Evolutionary conservation across 306 rosid species (phyloP), one percentile per base, ranked within the genome.

Genomic region (Begonia masoniana): DNA sequence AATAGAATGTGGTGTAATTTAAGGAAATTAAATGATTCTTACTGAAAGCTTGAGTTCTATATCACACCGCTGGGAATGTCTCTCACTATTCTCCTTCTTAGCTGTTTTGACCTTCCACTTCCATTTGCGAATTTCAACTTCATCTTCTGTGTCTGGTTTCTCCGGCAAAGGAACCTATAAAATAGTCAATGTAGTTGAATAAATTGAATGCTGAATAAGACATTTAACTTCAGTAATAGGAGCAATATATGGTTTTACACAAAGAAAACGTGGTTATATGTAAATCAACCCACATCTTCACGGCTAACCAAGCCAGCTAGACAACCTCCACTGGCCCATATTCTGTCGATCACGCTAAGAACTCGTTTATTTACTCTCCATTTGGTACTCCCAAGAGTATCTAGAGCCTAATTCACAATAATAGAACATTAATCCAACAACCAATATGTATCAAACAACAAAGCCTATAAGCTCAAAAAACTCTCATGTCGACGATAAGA

Each of bases 321-420:
- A 54, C 77, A 13, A 23, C 96, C 99, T 62, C 96, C 99, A 60
- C 76, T 66, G 61, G 99, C 85, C 99, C 99, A 91, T 71, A 91
- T 73, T 56, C 84, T 81, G 71, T 91, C 94, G 39, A 91, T 63
- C 63, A 85, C 87, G 41, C 75, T 21, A n/a, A 91, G 96, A 3
- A 86, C 71, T 75, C 82, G 74, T 68, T 66, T 81, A 73, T 86
- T 86, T 46, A 91, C 76, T 74, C 86, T 77, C 99, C 99, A 86
- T 73, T 79, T 83, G 66, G 94, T 91, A 61, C 42, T 69, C 57
- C 99, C 96, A 72, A 91, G 94, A 19, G 92, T 76, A 70, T 91
- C 68, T 51, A 91, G 83, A 41, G 99, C 96, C 99, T 91, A 67
- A n/a, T 65, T 41, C 55, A 21, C 62, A 79, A 31, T 56, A 46